These are phyloP conservation scores for Geranium brycei DNA, from an alignment of 345 rosid genomes.

Conservation along the genomic window DNA sequence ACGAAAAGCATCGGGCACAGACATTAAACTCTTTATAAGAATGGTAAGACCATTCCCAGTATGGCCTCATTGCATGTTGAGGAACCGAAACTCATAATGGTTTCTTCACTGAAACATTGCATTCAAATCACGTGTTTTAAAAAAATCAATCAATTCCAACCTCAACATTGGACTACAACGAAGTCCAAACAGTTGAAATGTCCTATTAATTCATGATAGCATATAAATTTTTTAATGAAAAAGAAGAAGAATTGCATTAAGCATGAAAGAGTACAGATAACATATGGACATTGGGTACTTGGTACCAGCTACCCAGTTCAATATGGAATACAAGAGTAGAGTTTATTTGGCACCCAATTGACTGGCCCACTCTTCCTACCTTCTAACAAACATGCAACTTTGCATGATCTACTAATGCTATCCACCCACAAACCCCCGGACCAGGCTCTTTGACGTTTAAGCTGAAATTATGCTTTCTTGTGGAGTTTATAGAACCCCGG, in stretches of 20 bases:
- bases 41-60: background rate
- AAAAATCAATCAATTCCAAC: background rate
- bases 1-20: conserved; percentile 3
- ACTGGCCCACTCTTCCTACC: background rate
- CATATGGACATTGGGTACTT: background rate
- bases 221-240: background rate
- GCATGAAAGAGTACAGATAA: background rate
- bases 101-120: background rate
- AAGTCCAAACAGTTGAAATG: background rate
- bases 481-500: background rate
- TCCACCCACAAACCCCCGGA: background rate
- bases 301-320: background rate
- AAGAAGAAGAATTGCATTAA: background rate
- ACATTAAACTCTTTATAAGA: background rate
- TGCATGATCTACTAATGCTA: background rate
- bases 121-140: background rate
- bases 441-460: background rate
- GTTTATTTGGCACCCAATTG: background rate
- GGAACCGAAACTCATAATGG: background rate
- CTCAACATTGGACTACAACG: background rate
- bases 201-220: background rate
- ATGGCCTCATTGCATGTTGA: background rate
- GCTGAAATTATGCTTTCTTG: background rate
- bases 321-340: background rate
- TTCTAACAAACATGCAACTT: background rate